Evolutionary conservation across 2,329 filamentous ascomycete genomes (phyloP), one percentile per base, ranked within the genome.

Genomic region (Drechslera avenae): DNA sequence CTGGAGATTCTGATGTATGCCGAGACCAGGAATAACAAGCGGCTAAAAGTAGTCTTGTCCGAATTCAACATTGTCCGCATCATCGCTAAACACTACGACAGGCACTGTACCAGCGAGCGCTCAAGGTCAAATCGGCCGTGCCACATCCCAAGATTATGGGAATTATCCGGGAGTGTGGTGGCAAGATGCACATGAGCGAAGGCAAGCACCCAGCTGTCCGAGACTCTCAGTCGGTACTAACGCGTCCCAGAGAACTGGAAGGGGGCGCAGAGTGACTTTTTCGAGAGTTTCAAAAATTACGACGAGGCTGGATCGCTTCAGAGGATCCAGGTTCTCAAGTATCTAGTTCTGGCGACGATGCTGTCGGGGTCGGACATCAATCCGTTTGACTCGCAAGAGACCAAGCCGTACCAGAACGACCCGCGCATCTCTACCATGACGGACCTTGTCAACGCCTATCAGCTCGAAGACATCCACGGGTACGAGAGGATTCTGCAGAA

Each of bases 121-220:
- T 99, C 41, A 89, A 89, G 59, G 93, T 99, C 46, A 88, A 91
- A 56, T 97, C 94, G n/a, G 94, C 94, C 0, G 94, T 99, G 10
- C 93, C 94, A 32, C 94, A 99, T 76, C 94, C 94, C 52, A 96
- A 96, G 77, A 96, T 99, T 73, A 97, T 97, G 91, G 94, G 94
- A 43, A 93, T 99, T 73, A 99, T 99, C 70, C 88, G 93, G 46
- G 94, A 99, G 78, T 99, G 94, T 72, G 94, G 94, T 67, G 94
- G 94, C 64, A 99, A 99, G 81, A 99, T 99, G 94, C 92, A 97
- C 78, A 97, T 99, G 94, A 94, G 90, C 73, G 94, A 99, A 80
- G 77, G 78, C 75, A 73, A 67, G 64, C 44, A 51, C 35, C 39
- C n/a, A 43, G 26, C 21, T 21, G 43, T 40, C 51, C 36, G 39